Conservation (phyloP, 2,329 filamentous ascomycete species). For the Cytospora chrysosperma region DNA sequence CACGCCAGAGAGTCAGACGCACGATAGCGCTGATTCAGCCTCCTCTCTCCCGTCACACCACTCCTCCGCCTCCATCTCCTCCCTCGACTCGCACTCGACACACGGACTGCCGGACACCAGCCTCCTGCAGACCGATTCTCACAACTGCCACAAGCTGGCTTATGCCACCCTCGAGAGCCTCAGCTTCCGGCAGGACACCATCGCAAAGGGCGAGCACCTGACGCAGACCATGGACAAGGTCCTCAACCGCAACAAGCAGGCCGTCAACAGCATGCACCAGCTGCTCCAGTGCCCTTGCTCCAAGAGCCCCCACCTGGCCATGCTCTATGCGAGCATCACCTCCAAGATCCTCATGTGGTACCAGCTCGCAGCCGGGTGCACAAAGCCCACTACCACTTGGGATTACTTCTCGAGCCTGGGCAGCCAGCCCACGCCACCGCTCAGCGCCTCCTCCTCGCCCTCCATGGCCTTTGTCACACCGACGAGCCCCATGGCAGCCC, state of each 20-base stretch:
- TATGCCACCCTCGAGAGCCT: conserved; percentile 21
- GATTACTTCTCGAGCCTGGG: conserved; percentile 20
- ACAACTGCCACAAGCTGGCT: conserved; percentile 22
- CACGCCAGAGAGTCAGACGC: conserved; percentile 12
- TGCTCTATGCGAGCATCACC: conserved; percentile 24
- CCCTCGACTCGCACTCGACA: conserved; percentile 9
- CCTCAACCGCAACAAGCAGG: conserved; percentile 24
- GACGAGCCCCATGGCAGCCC: background rate
- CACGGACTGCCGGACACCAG: conserved; percentile 10
- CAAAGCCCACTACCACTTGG: conserved; percentile 16
- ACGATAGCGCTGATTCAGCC: conserved; percentile 14
- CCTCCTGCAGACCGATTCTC: conserved; percentile 14
- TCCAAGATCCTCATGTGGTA: conserved; percentile 26
- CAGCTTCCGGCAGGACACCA: conserved; percentile 14
- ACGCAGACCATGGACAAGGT: conserved; percentile 25
- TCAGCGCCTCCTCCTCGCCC: conserved; percentile 20
- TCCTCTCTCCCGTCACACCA: conserved; percentile 6
- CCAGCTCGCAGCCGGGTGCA: conserved; percentile 22
- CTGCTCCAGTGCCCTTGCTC: conserved; percentile 23
- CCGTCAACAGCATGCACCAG: conserved; percentile 23
- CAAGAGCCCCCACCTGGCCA: conserved; percentile 21
- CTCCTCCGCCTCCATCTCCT: conserved; percentile 9
- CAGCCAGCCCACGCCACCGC: conserved; percentile 19
- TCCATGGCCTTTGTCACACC: conserved; percentile 14
- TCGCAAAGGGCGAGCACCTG: conserved; percentile 12